These are phyloP conservation scores for Ramularia collo-cygni DNA, from an alignment of 2,329 filamentous ascomycete species.

Conservation along the genomic window DNA sequence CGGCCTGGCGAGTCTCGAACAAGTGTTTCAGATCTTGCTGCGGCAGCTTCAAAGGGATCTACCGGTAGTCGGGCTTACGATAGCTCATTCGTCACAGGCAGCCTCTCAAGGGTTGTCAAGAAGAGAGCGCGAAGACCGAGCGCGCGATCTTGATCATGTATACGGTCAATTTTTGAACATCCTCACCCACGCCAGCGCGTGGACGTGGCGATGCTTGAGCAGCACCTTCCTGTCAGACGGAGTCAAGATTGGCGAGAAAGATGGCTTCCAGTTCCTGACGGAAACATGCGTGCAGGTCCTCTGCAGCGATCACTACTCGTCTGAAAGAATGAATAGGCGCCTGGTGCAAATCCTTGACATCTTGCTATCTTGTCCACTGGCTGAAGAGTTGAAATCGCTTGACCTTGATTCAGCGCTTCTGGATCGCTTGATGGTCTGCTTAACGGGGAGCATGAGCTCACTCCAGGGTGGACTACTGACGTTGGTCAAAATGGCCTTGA, in stretches of 20 bases:
- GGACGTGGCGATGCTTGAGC: constrained; percentile 23
- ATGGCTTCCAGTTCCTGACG: constrained; percentile 19
- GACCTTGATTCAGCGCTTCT: constrained; percentile 24
- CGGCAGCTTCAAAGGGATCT: constrained; percentile 9
- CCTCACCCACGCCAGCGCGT: constrained; percentile 54
- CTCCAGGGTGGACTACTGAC: constrained; percentile 57
- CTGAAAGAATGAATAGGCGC: constrained; percentile 10
- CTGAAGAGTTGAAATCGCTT: constrained; percentile 14
- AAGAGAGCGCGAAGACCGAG: constrained; percentile 3
- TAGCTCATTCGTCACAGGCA: neutral
- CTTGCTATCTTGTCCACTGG: constrained; percentile 16
- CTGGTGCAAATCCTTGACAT: constrained; percentile 18
- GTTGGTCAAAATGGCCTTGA: constrained; percentile 67
- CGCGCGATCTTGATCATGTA: constrained; percentile 65
- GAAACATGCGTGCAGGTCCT: constrained; percentile 18
- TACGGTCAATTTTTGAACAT: no score
- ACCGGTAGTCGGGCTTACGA: no score
- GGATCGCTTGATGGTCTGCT: constrained; percentile 15
- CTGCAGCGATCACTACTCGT: constrained; percentile 11
- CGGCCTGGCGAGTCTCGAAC: constrained; percentile 47
- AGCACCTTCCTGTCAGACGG: constrained; percentile 1
- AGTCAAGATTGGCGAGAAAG: constrained; percentile 3
- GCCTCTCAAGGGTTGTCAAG: constrained; percentile 5
- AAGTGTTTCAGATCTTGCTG: constrained; percentile 35
- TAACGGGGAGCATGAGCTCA: constrained; percentile 14